Evolutionary conservation across 805 yeast genomes (phyloP), one percentile per base, ranked within the genome.

Genomic region (Pichia thaimueangensis): DNA sequence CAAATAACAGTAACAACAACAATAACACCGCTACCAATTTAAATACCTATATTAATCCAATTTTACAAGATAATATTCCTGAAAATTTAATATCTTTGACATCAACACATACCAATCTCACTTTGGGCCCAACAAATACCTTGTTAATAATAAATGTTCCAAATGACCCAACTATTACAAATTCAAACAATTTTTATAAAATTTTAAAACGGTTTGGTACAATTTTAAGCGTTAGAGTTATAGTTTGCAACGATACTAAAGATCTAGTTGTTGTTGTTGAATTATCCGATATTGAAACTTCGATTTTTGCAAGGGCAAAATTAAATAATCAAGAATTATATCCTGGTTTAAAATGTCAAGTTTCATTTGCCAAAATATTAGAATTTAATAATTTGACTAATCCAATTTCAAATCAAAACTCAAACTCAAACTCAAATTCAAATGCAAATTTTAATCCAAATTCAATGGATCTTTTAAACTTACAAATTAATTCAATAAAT

Each of bases 141-240:
- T 68, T 91, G 35, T 71, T 89, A 49, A 69, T 93, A 42, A 85
- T 88, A 35, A 87, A 89, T 56, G 71, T 91, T 39, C 97, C 97
- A 11, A 53, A 51, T 29, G 65, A 60, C 45, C 37, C 58, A 10
- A 40, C 39, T 8, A 45, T 62, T 30, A 54, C 63, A 15, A 71
- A 78, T 33, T 72, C 87, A 4, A 62, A 85, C 45, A 80, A 82
- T 40, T 65, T 78, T 12, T 55, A 60, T 47, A 62, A 61, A 40
- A 63, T 86, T 37, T 71, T 83, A 50, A 61, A 74, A 17, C 73
- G 72, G 43, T 84, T 77, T 59, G 93, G 94, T 13, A 64, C 67
- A 5, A 69, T 82, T 21, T 60, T 71, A 38, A 73, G 82, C 3
- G 79, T 84, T 5, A 69, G 85, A 39, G 71, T 86, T 16, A 67